phyloP scores from a whole-genome alignment of 768 basidiomycete genomes.

The Rhodosporidiobolus odoratus region DNA sequence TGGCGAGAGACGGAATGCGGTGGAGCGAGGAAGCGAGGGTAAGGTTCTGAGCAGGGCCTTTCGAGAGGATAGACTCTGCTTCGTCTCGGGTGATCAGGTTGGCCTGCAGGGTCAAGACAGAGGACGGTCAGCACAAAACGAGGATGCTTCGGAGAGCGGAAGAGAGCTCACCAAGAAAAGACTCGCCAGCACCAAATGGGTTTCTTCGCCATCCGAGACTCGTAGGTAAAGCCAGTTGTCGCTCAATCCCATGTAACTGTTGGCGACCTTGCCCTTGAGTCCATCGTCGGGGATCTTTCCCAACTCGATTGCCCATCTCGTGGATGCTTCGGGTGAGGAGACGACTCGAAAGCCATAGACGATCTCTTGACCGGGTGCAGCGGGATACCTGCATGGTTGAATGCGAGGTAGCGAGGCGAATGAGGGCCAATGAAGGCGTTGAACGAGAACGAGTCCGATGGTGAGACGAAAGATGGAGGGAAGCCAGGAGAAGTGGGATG shows the following conservation, averaged over 20 bases:
- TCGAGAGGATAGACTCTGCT: background rate
- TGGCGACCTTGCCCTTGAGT: background rate
- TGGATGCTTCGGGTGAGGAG: background rate
- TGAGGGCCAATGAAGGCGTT: background rate
- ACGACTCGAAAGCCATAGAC: background rate
- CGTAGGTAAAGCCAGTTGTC: background rate
- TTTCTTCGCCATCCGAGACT: background rate
- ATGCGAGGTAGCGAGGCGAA: background rate
- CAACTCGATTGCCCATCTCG: background rate
- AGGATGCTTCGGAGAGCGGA: background rate
- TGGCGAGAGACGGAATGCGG: background rate
- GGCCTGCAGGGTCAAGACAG: background rate
- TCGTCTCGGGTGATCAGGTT: constrained; percentile 1
- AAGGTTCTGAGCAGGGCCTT: background rate
- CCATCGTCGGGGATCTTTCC: background rate
- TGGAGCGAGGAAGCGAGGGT: background rate
- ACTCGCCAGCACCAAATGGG: background rate
- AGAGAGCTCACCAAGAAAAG: background rate
- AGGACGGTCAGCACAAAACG: background rate
- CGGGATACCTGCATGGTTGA: background rate
- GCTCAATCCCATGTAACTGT: background rate
- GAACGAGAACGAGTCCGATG: background rate
- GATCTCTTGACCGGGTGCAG: background rate
- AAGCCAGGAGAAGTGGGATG: background rate
- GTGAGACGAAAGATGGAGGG: background rate